Evolutionary conservation across 2,329 filamentous ascomycete species (phyloP), one percentile per base, ranked within the genome.

Genomic region (Tolypocladium endophyticum): DNA sequence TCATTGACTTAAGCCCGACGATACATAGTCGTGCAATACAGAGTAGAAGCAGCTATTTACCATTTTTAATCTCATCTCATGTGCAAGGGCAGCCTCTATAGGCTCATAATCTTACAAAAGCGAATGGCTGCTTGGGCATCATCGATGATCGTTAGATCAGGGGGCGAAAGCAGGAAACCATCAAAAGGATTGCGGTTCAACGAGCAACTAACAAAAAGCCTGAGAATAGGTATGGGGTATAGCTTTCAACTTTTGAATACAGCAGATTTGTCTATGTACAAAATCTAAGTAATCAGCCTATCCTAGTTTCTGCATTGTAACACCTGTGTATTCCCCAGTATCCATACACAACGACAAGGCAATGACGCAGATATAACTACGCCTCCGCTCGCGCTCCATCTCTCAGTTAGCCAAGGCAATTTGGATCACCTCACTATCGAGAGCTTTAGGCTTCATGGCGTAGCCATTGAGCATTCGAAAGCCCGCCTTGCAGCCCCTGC

Each of bases 391-490:
- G 56, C 60, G 52, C 59, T 61, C 56, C 45, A n/a, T 23, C 8
- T 38, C 35, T 64, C 61, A 72, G 33, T 63, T 54, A 9, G 58
- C 67, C 57, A 75, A 64, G 55, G 66, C 68, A 66, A 77, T 73
- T 61, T 71, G 70, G 60, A 78, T 77, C 56, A 74, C 66, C 47
- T 76, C 74, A 59, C 54, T 54, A 69, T 72, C 43, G 66, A 66
- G n/a, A 38, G 64, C 61, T 60, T 65, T 71, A 41, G 85, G 84
- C 78, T 89, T 89, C 70, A 80, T 79, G 28, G 85, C 82, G 70
- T 84, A 87, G 9, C 86, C 86, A 62, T 77, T 83, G 62, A 88
- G 72, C 75, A 83, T 78, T 60, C 86, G 77, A 74, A 83, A 87
- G 12, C 79, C 84, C 3, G 84, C 80, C 54, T 81, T 83, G 67